Percentiles rank a stretch among this genome's conserved stretches.
phyloP scores from a whole-genome alignment of 2,329 filamentous ascomycete species.

The Chalaropsis thielavioides region DNA sequence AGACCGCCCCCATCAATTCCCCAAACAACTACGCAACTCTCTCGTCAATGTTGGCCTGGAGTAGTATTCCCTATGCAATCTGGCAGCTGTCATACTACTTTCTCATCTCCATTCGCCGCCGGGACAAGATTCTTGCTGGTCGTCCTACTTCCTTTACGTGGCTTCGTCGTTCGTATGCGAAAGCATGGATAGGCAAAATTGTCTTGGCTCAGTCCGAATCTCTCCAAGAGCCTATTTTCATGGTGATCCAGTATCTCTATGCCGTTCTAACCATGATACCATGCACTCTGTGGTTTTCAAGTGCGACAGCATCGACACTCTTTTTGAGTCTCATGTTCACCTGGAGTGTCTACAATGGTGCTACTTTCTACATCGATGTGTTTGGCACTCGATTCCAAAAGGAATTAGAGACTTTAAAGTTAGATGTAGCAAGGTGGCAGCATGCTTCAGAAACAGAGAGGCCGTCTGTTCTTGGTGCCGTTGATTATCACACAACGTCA shows the following conservation, averaged over 20 bases:
- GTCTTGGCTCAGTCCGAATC: constrained; percentile 62
- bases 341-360: constrained; percentile 94
- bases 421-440: constrained; percentile 84
- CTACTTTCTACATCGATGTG: constrained; percentile 95
- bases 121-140: constrained; percentile 88
- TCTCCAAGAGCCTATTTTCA: constrained; percentile 81
- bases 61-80: constrained; percentile 75
- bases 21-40: constrained; percentile 66
- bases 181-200: constrained; percentile 72
- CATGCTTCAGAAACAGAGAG: constrained; percentile 35
- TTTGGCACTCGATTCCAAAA: constrained; percentile 96
- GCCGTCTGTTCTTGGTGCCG: constrained; percentile 10
- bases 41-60: constrained; percentile 81
- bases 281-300: constrained; percentile 90
- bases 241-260: constrained; percentile 89
- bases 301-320: constrained; percentile 56
- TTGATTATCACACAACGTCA: neutral
- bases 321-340: constrained; percentile 77
- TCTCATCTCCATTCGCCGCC: constrained; percentile 85
- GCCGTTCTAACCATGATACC: constrained; percentile 87
- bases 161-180: constrained; percentile 82
- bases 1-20: constrained; percentile 50
- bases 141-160: constrained; percentile 95
- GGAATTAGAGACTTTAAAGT: constrained; percentile 77
- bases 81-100: constrained; percentile 94